These are phyloP conservation scores for Fragilariopsis cylindrus DNA, from an alignment of 108 stramenopile species.

Conservation along the genomic window DNA sequence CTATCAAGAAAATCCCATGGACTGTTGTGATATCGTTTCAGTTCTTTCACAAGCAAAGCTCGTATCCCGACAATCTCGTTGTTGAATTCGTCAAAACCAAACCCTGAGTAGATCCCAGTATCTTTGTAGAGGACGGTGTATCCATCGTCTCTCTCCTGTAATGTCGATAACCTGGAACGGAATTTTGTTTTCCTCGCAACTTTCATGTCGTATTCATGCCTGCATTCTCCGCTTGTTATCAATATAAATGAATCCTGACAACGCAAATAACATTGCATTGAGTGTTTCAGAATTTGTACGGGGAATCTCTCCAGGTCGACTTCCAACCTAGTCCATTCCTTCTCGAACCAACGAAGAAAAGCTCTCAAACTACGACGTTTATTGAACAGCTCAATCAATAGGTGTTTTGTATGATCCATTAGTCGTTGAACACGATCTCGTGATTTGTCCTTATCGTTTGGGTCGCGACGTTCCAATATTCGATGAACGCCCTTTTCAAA, in stretches of 20 bases:
- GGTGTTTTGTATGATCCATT: constrained; percentile 21
- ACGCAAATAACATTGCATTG: constrained; percentile 49
- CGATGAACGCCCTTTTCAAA: constrained; percentile 16
- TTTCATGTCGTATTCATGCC: constrained; percentile 59
- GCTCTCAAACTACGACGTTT: constrained; percentile 23
- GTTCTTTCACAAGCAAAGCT: constrained; percentile 16
- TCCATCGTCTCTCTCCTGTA: constrained; percentile 56
- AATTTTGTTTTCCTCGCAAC: constrained; percentile 25
- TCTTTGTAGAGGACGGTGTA: constrained; percentile 58
- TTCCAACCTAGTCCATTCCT: constrained; percentile 32
- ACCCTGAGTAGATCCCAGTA: constrained; percentile 57
- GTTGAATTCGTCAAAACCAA: constrained; percentile 75
- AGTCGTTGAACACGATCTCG: constrained; percentile 13
- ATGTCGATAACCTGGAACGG: constrained; percentile 38
- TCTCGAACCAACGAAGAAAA: constrained; percentile 29
- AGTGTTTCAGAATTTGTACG: constrained; percentile 34
- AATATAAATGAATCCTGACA: constrained; percentile 76
- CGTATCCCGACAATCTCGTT: constrained; percentile 68
- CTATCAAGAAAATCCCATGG: constrained; percentile 49
- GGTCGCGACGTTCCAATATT: constrained; percentile 9
- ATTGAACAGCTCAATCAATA: constrained; percentile 23
- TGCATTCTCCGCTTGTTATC: constrained; percentile 77
- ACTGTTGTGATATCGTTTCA: constrained; percentile 25
- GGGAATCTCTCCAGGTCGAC: constrained; percentile 11
- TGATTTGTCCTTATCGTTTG: constrained; percentile 1